Base-by-base conservation (phyloP, 495 filamentous ascomycete genomes). In the Xylaria sp. region DNA sequence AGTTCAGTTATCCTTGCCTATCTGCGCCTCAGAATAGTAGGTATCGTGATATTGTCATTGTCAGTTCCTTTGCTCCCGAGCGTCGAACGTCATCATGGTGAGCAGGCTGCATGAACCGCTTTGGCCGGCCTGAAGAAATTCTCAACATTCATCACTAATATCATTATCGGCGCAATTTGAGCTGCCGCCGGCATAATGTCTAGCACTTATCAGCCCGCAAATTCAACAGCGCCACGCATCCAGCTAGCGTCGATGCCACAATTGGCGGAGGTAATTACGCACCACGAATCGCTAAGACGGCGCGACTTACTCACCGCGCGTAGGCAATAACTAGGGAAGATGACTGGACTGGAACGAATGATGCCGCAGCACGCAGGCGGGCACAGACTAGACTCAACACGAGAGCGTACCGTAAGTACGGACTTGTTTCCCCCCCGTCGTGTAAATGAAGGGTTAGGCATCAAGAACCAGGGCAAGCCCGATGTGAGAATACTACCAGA, bases 341-440 rank as follows among this genome's bases (percentile, higher is more conserved):
- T 57, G 80, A 83, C 67, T 84, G 82, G 81, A 83, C 81, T 44
- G 82, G 82, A 4, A 74, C 74, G n/a, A 81, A 65, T 24, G 77
- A 82, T 76, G 78, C 80, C 24, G 76, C 75, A 59, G 74, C 73
- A 57, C 75, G 80, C 50, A 74, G 78, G 74, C 74, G 74, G 62
- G 71, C 74, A 58, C 79, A 85, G 74, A 85, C 78, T 67, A 73
- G 83, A 70, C 75, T 85, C 12, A 84, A 83, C 69, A 77, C 77
- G 35, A 81, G 83, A 62, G 80, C 81, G 63, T 79, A 83, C 72
- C 78, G 83, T 83, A 75, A 77, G 80, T 78, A 67, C 7, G 64
- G 26, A 53, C 73, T 73, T 76, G 57, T 71, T 74, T 71, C 74
- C 70, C 74, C 70, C 72, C 67, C 65, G 68, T 74, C 19, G 61